Evolutionary conservation across 2,329 filamentous ascomycete genomes (phyloP), one percentile per base, ranked within the genome.

Genomic region (Huntiella moniliformis): DNA sequence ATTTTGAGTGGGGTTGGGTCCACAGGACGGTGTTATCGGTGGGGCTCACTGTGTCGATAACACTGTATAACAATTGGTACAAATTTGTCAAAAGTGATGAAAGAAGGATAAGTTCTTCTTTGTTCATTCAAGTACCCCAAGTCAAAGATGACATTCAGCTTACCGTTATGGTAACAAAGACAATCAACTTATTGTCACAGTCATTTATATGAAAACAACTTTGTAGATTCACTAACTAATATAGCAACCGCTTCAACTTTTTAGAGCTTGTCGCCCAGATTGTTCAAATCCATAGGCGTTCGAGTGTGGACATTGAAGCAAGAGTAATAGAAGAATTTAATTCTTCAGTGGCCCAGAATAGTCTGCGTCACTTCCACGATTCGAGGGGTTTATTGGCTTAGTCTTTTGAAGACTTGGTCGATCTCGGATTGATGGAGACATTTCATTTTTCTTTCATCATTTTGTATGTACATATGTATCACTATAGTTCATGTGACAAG

Each of bases 261-360:
- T 44, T 51, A 48, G 50, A 51, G 48, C 50, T 51, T 51, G 48
- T 44, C 50, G 42, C 40, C 40, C 40, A 33, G 31, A 34, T 34
- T 42, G 5, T 17, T 42, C 12, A 42, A 42, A 34, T 34, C 28
- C 40, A 42, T 42, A 42, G 40, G 40, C 40, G 31, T 16, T 33
- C 40, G 73, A 72, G 73, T 77, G 73, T 77, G 73, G 73, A 77
- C 73, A 74, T 62, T 74, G 73, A 77, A 77, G 73, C 73, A 66
- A 77, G 54, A 77, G 62, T 49, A 62, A 71, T 8, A 28, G 22
- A 63, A 63, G 47, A 42, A 34, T 15, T 42, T 15, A 39, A 46
- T 44, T 40, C 17, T 43, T 47, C 47, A 49, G 28, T 31, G 44
- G 47, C 47, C 47, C 44, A 49, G 47, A 38, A 46, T 35, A 43